A percentile compares a stretch with the other conserved stretches of the same genome.
These are phyloP conservation scores for Talaromyces sp. DNA, from an alignment of 2,329 filamentous ascomycete genomes.

Conservation along the genomic window DNA sequence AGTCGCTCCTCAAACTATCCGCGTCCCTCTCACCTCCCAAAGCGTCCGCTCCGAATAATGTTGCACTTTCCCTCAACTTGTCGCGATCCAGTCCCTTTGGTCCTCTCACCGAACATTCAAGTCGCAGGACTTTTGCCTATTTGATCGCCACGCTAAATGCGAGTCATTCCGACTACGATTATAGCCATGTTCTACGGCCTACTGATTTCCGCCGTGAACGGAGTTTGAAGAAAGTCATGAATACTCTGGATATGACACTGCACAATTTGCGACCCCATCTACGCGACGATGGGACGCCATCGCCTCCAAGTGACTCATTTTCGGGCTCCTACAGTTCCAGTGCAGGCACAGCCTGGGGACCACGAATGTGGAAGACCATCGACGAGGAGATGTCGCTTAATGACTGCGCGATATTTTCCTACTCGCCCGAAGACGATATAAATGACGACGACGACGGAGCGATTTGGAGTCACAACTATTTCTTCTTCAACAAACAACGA, in stretches of 20 bases:
- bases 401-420: constrained; percentile 86
- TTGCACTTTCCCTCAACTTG: constrained; percentile 66
- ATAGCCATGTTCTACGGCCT: constrained; percentile 85
- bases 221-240: constrained; percentile 76
- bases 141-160: constrained; percentile 95
- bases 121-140: constrained; percentile 90
- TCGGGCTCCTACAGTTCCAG: constrained; percentile 47
- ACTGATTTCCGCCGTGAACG: constrained; percentile 85
- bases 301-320: constrained; percentile 40
- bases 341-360: constrained; percentile 70
- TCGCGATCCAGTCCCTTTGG: constrained; percentile 90
- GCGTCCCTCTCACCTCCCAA: constrained; percentile 83
- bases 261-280: constrained; percentile 74
- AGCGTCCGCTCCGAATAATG: constrained; percentile 53
- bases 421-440: constrained; percentile 82
- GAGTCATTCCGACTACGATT: constrained; percentile 94
- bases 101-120: constrained; percentile 79
- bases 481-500: constrained; percentile 91
- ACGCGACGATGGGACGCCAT: constrained; percentile 39
- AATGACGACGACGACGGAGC: constrained; percentile 91
- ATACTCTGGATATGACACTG: constrained; percentile 80
- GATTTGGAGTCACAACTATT: constrained; percentile 94
- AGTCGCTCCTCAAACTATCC: constrained; percentile 79
- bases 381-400: constrained; percentile 92
- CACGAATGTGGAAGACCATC: constrained; percentile 85